Evolutionary conservation across 2,329 filamentous ascomycete species (phyloP), one percentile per base, ranked within the genome.

Genomic region (Amphichorda felina): DNA sequence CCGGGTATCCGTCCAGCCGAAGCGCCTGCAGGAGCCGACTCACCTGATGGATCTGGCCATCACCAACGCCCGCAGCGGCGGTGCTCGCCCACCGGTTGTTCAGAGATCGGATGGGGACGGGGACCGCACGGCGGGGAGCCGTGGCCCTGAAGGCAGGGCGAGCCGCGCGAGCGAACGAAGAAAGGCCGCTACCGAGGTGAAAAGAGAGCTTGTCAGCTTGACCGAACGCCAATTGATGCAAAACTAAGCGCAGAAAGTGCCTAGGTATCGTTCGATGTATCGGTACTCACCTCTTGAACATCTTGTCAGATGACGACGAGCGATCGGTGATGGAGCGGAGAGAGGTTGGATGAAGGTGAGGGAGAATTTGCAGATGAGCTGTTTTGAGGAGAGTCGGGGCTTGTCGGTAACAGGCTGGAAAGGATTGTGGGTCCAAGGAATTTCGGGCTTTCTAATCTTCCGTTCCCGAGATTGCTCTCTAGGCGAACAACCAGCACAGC

Each of bases 231-330:
- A 67, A 72, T 71, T 68, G 61, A 38, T 40, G 43, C 43, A 37
- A 18, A 42, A n/a, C 38, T 38, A 33, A 36, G 38, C 41, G 35
- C 41, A 31, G 43, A 45, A 43, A 42, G 39, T 39, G 40, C 40
- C 36, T 43, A 49, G 52, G 54, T 48, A 35, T 46, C 32, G 26
- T 42, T 57, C 35, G 42, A 47, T 40, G 42, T 50, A 42, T 44
- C 41, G 42, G 38, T 54, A 73, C 77, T 65, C 65, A 85, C 80
- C 79, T 83, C 79, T 82, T 82, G 70, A 83, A 80, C 80, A 85
- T 85, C 76, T 72, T 82, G 71, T 63, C 64, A 69, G 75, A 78
- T 75, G 71, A 71, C 66, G 65, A 67, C 73, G 71, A 74, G 72
- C 71, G 68, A 68, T 70, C 63, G 60, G 60, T 62, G 60, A 72